Evolutionary conservation across 441 rosid species (phyloP).

Genomic region (Adansonia madagascariensis): DNA sequence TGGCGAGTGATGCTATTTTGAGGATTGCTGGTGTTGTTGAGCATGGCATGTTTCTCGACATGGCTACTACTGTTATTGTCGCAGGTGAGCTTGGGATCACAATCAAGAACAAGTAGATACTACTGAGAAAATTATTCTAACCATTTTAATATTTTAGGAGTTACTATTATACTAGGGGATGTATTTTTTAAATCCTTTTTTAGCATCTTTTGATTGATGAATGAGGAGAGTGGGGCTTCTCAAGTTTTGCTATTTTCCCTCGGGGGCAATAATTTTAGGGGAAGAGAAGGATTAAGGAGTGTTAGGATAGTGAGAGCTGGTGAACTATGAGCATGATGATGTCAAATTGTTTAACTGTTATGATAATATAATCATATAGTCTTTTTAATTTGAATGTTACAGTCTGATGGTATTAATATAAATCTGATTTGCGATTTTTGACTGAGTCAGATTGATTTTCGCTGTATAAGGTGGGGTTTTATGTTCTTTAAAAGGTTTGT

Average conservation of each 20-base stretch:
- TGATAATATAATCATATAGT: background rate
- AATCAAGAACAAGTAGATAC: conserved; percentile 53
- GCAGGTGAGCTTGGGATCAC: conserved; percentile 81
- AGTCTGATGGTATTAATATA: no score
- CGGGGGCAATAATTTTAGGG: background rate
- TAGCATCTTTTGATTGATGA: conserved; percentile 13
- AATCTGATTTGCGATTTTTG: no score
- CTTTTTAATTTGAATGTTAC: conserved; percentile 9
- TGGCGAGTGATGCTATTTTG: conserved; percentile 70
- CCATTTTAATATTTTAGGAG: background rate
- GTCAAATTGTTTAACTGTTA: background rate
- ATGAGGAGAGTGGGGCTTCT: background rate
- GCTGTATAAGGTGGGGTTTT: no score
- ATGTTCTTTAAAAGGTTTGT: no score
- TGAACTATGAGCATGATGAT: conserved; percentile 4
- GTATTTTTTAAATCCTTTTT: background rate
- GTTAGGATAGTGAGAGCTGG: conserved; percentile 13
- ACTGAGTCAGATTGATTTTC: no score
- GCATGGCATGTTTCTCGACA: conserved; percentile 91
- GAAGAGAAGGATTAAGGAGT: background rate
- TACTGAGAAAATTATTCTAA: no score
- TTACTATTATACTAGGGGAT: background rate
- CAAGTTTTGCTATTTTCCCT: background rate
- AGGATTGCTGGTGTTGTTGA: conserved; percentile 86
- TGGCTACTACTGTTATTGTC: conserved; percentile 87